Percentiles rank a stretch among this genome's conserved stretches.
phyloP scores from a whole-genome alignment of 108 stramenopile genomes.

The Conticribra weissflogii region DNA sequence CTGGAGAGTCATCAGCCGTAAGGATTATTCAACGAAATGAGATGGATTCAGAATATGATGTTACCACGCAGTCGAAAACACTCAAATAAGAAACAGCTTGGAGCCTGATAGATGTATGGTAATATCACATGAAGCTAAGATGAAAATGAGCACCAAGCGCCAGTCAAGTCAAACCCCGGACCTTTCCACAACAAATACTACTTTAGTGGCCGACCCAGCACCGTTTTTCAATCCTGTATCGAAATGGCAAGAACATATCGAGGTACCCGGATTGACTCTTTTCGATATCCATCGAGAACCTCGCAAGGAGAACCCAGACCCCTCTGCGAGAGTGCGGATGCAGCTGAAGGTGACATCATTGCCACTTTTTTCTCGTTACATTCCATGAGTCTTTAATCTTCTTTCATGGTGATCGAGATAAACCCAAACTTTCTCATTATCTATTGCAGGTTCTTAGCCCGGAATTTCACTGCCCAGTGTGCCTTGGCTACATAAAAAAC shows the following conservation, averaged over 20 bases:
- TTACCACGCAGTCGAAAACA: no score
- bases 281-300: slow-evolving; percentile 63
- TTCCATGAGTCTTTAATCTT: not conserved
- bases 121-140: no score
- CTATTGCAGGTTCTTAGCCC: slow-evolving; percentile 23
- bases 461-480: slow-evolving; percentile 64
- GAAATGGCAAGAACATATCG: slow-evolving; percentile 51
- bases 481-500: slow-evolving; percentile 61
- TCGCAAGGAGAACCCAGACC: slow-evolving; percentile 21
- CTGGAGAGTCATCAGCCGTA: no score
- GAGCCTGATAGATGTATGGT: no score
- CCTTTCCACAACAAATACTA: not conserved
- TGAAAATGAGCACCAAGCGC: slow-evolving; percentile 20
- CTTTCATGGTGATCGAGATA: not conserved
- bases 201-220: not conserved
- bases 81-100: no score
- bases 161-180: not conserved
- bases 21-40: no score
- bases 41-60: no score
- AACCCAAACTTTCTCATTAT: slow-evolving; percentile 11
- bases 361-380: not conserved
- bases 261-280: slow-evolving; percentile 54
- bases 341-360: slow-evolving; percentile 20
- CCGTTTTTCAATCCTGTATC: slow-evolving; percentile 50
- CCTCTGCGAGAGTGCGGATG: slow-evolving; percentile 22